These are phyloP conservation scores for Zelopaecilomyces penicillatus DNA, from an alignment of 2,329 filamentous ascomycete genomes.

Conservation along the genomic window DNA sequence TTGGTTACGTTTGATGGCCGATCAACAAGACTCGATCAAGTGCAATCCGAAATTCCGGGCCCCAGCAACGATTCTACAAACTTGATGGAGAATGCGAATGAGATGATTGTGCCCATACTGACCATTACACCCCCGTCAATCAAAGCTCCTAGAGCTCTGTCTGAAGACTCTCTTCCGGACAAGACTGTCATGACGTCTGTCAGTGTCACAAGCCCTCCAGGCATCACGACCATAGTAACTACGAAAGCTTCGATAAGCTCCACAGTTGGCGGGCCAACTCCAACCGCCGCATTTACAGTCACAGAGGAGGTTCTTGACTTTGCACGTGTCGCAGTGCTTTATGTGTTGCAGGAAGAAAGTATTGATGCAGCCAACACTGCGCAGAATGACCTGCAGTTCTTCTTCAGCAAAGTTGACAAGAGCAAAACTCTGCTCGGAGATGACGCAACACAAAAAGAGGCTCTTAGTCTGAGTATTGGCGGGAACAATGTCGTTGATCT, in stretches of 20 bases:
- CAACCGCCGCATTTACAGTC: constrained; percentile 32
- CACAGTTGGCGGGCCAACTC: constrained; percentile 2
- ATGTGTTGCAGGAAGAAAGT: constrained; percentile 48
- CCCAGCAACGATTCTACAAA: constrained; percentile 9
- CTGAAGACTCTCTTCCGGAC: no score
- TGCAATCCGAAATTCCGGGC: constrained; percentile 16
- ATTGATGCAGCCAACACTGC: constrained; percentile 43
- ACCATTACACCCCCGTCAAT: no score
- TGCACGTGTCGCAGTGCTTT: constrained; percentile 53
- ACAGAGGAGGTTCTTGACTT: constrained; percentile 55
- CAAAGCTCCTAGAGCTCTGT: no score
- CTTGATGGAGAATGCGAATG: neutral
- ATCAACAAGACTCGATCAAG: constrained; percentile 25
- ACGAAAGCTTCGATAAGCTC: neutral
- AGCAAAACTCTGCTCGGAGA: constrained; percentile 17
- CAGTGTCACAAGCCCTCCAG: neutral
- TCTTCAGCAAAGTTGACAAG: constrained; percentile 38
- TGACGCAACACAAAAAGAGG: constrained; percentile 30
- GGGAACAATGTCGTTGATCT: constrained; percentile 41
- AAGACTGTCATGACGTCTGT: neutral
- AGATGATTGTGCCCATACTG: neutral
- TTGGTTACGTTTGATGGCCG: constrained; percentile 73
- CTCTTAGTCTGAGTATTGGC: constrained; percentile 34
- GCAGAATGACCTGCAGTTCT: constrained; percentile 44
- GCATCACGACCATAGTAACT: neutral